These are phyloP conservation scores for Dryas alaskensis DNA, from an alignment of 306 rosid genomes.

Conservation along the genomic window DNA sequence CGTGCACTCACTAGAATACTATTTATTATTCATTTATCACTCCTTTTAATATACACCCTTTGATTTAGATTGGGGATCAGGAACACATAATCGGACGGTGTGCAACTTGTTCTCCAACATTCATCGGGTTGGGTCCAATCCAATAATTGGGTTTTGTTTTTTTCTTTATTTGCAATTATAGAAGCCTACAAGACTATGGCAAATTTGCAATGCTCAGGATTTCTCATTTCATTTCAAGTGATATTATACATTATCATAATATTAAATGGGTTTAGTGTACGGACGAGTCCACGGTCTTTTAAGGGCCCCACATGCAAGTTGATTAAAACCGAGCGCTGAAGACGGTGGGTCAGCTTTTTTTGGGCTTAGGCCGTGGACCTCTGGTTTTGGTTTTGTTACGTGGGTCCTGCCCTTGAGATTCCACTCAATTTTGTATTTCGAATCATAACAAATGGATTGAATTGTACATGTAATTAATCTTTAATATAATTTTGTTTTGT, in stretches of 20 bases:
- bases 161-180: neutral
- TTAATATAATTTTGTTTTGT: neutral
- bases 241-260: neutral
- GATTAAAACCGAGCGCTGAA: conserved; percentile 38
- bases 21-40: too few relatives aligned
- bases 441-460: neutral
- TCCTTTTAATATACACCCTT: neutral
- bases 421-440: neutral
- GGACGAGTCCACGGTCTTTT: conserved; percentile 41
- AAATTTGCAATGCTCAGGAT: too few relatives aligned
- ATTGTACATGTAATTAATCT: conserved; percentile 10
- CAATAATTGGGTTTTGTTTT: neutral
- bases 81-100: neutral
- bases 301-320: conserved; percentile 39
- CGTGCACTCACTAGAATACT: neutral
- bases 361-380: conserved; percentile 5
- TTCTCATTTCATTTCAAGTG: neutral
- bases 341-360: conserved; percentile 35
- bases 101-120: neutral
- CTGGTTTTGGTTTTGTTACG: conserved; percentile 8
- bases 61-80: neutral
- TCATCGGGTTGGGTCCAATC: neutral
- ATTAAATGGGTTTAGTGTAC: conserved; percentile 30
- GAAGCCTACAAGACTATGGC: too few relatives aligned
- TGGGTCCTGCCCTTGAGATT: neutral